A percentile compares a stretch with the other conserved stretches of the same genome.
phyloP scores from a whole-genome alignment of 352 stramenopile species.

The Globisporangium spinosum region DNA sequence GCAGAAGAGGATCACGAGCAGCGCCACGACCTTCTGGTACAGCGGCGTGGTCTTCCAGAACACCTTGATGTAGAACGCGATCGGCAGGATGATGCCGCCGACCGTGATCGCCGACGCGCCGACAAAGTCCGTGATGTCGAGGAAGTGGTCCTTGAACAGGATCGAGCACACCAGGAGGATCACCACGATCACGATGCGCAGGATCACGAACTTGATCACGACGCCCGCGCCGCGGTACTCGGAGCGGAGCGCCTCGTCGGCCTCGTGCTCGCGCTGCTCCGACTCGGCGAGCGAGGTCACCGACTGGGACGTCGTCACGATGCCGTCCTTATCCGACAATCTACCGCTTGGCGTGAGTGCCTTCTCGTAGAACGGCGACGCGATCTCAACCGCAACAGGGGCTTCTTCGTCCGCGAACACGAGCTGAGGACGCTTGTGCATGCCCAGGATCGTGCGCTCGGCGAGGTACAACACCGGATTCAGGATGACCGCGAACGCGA shows the following conservation, averaged over 20 bases:
- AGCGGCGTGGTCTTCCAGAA: constrained; percentile 21
- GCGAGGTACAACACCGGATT: constrained; percentile 57
- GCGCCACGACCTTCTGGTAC: constrained; percentile 18
- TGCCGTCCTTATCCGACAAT: constrained; percentile 1
- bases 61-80: constrained; percentile 29
- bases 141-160: constrained; percentile 20
- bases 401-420: constrained; percentile 10
- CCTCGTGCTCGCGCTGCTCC: constrained; percentile 8
- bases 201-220: constrained; percentile 16
- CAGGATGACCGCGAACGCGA: constrained; percentile 55
- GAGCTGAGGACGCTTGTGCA: constrained; percentile 45
- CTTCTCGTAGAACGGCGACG: constrained; percentile 7
- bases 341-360: constrained; percentile 2
- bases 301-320: constrained; percentile 8
- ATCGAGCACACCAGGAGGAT: constrained; percentile 15
- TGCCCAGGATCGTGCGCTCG: constrained; percentile 49
- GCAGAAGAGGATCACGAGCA: constrained; percentile 24
- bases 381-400: background rate
- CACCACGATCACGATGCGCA: constrained; percentile 15
- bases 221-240: constrained; percentile 18
- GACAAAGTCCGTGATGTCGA: constrained; percentile 24
- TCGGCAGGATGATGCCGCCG: constrained; percentile 27
- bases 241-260: constrained; percentile 14
- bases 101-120: constrained; percentile 27
- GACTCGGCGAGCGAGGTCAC: constrained; percentile 15